Evolutionary conservation across 2,329 filamentous ascomycete genomes (phyloP).

Genomic region (Pestalotiopsis sp.): DNA sequence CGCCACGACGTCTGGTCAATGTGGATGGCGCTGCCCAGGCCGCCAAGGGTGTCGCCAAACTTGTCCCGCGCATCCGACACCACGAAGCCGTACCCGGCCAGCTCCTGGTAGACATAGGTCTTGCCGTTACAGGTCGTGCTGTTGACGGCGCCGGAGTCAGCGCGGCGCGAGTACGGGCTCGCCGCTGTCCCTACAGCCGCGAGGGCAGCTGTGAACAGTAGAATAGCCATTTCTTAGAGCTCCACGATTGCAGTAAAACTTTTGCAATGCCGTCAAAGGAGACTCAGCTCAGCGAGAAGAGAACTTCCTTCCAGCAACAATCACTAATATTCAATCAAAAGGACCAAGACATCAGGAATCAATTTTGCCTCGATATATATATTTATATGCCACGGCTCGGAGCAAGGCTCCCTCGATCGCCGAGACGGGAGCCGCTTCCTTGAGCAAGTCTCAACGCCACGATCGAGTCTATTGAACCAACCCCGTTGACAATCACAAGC

Average conservation of each 20-base stretch:
- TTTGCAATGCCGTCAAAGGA: too few relatives aligned
- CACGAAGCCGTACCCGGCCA: constrained; percentile 69
- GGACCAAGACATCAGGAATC: too few relatives aligned
- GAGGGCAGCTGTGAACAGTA: background rate
- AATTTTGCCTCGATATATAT: too few relatives aligned
- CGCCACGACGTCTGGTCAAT: constrained; percentile 58
- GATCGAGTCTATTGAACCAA: too few relatives aligned
- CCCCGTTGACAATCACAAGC: too few relatives aligned
- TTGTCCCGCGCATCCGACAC: constrained; percentile 62
- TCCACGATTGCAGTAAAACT: too few relatives aligned
- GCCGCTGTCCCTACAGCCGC: background rate
- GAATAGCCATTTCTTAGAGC: constrained; percentile 1
- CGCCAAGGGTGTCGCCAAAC: constrained; percentile 70
- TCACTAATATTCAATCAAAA: too few relatives aligned
- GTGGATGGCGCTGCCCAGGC: constrained; percentile 68
- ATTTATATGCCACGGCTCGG: too few relatives aligned
- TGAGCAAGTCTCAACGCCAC: too few relatives aligned
- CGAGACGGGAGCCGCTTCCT: too few relatives aligned
- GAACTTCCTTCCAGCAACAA: background rate
- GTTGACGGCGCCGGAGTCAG: constrained; percentile 19
- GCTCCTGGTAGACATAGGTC: constrained; percentile 65
- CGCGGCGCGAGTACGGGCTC: background rate
- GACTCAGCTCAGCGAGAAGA: background rate
- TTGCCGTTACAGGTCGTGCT: constrained; percentile 57
- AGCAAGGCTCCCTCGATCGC: too few relatives aligned